Percentiles rank a stretch among this genome's conserved stretches.
phyloP scores from a whole-genome alignment of 495 filamentous ascomycete species.

The Hypoxylon perforatum region DNA sequence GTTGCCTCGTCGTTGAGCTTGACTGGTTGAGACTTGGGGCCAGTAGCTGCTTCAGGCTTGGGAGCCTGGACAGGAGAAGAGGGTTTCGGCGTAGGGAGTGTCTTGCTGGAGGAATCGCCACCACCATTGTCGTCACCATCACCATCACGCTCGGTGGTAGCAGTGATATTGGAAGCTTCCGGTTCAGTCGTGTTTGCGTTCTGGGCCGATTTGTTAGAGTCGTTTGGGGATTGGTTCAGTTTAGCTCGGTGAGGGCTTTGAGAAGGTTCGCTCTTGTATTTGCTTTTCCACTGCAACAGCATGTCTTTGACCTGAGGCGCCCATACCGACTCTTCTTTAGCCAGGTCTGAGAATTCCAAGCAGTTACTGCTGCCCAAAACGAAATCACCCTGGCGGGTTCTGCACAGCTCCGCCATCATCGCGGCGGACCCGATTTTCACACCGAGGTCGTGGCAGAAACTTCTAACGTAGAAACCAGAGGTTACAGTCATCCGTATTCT shows the following conservation, averaged over 20 bases:
- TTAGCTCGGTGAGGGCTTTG: slow-evolving; percentile 28
- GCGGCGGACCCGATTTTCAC: slow-evolving; percentile 81
- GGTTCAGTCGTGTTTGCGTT: background rate
- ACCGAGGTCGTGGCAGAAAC: slow-evolving; percentile 90
- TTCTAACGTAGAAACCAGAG: slow-evolving; percentile 97
- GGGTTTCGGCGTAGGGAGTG: slow-evolving; percentile 9
- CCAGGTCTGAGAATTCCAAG: slow-evolving; percentile 83
- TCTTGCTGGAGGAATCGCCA: background rate
- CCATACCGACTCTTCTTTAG: slow-evolving; percentile 84
- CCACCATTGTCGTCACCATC: no score
- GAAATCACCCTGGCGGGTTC: slow-evolving; percentile 84
- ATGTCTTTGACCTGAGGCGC: slow-evolving; percentile 75
- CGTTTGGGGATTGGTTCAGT: slow-evolving; percentile 9
- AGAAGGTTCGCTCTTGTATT: slow-evolving; percentile 13
- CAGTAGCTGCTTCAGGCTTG: slow-evolving; percentile 7
- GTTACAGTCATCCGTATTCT: slow-evolving; percentile 91
- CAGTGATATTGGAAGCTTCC: background rate
- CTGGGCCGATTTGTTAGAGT: background rate
- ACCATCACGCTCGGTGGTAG: background rate
- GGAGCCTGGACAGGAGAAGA: slow-evolving; percentile 12
- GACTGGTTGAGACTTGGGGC: slow-evolving; percentile 1
- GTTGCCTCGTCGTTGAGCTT: background rate
- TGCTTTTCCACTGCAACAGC: slow-evolving; percentile 67
- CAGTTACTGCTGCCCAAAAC: slow-evolving; percentile 72
- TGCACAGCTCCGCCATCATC: slow-evolving; percentile 86